A percentile compares a stretch with the other conserved stretches of the same genome.
Conservation (phyloP, 352 stramenopile species). For the Albugo candida region DNA sequence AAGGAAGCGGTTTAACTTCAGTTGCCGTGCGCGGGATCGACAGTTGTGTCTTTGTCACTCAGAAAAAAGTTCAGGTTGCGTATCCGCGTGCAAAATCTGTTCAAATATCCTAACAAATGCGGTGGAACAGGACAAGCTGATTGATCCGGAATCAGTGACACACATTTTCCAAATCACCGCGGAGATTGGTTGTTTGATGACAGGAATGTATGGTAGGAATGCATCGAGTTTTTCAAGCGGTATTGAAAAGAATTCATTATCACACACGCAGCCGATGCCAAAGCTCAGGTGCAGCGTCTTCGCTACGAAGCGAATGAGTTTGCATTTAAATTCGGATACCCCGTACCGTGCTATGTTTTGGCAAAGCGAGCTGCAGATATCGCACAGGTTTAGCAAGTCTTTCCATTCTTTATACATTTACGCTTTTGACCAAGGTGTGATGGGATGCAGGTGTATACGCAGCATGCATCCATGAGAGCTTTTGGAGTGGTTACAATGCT, state of each 20-base stretch:
- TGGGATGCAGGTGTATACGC: conserved; percentile 72
- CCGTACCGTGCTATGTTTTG: conserved; percentile 87
- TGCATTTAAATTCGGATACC: conserved; percentile 93
- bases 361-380: conserved; percentile 96
- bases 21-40: conserved; percentile 91
- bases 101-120: background rate
- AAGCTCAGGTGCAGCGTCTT: conserved; percentile 87
- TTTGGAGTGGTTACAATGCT: conserved; percentile 92
- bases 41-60: conserved; percentile 89
- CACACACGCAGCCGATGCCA: conserved; percentile 52
- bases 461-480: conserved; percentile 88
- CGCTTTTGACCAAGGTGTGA: background rate
- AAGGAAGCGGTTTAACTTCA: conserved; percentile 86
- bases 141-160: conserved; percentile 89
- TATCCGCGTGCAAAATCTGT: background rate
- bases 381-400: conserved; percentile 48
- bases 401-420: background rate
- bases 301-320: conserved; percentile 96
- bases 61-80: conserved; percentile 94
- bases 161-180: conserved; percentile 94
- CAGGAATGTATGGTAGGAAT: conserved; percentile 65
- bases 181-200: conserved; percentile 91
- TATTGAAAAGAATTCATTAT: background rate
- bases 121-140: conserved; percentile 74
- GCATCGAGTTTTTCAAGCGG: background rate